Evolutionary conservation across 495 filamentous ascomycete genomes (phyloP).

Genomic region (Bombardia bombarda): DNA sequence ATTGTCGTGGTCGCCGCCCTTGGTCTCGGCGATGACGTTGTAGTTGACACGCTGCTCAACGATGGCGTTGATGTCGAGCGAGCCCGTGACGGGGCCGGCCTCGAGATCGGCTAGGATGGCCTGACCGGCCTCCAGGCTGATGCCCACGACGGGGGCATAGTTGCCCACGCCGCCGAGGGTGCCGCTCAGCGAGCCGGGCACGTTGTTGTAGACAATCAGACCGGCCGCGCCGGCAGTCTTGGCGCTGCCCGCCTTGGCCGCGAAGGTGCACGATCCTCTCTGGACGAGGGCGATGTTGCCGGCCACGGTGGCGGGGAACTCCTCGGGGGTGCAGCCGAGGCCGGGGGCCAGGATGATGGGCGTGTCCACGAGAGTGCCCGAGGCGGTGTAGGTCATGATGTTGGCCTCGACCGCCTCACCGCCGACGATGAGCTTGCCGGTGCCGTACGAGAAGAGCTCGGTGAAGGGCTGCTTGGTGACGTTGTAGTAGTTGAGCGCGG

Average conservation of each 20-base stretch:
- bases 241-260: conserved; percentile 50
- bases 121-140: conserved; percentile 45
- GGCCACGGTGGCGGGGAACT: conserved; percentile 46
- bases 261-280: conserved; percentile 56
- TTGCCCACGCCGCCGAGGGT: conserved; percentile 48
- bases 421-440: too few species aligned
- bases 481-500: conserved; percentile 47
- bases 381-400: too few species aligned
- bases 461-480: conserved; percentile 51
- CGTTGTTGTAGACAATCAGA: conserved; percentile 61
- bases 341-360: conserved; percentile 45
- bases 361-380: too few species aligned
- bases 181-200: conserved; percentile 37
- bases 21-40: conserved; percentile 65
- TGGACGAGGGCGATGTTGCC: conserved; percentile 56
- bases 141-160: conserved; percentile 41
- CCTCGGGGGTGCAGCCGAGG: conserved; percentile 46
- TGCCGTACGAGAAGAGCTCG: conserved; percentile 24
- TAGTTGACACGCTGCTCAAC: conserved; percentile 42
- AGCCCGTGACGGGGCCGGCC: conserved; percentile 19
- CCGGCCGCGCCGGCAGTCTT: conserved; percentile 52
- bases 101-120: conserved; percentile 33
- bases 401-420: too few species aligned
- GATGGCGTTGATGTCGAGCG: conserved; percentile 22
- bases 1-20: conserved; percentile 56